A percentile compares a stretch with the other conserved stretches of the same genome.
phyloP scores from a whole-genome alignment of 371 early-diverging fungal genomes.

The Nematocida parisii region DNA sequence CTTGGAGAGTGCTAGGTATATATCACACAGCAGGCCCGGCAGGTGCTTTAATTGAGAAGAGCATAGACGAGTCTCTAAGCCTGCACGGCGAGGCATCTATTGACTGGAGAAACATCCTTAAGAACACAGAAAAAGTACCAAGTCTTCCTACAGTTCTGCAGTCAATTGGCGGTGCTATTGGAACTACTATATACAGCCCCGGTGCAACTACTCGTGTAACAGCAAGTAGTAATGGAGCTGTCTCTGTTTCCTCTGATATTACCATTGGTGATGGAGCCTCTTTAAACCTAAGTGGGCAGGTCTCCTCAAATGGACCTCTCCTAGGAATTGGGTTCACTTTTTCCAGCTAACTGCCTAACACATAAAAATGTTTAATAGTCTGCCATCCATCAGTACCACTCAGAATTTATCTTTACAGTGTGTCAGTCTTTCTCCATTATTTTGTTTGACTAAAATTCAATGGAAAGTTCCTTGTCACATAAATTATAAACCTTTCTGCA shows the following conservation, averaged over 20 bases:
- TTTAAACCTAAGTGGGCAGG: slow-evolving; percentile 32
- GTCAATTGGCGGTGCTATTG: neutral
- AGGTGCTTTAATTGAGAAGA: slow-evolving; percentile 27
- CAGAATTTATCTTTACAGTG: neutral
- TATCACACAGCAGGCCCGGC: slow-evolving; percentile 30
- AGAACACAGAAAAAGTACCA: neutral
- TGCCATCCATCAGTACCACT: neutral
- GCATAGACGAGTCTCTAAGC: slow-evolving; percentile 12
- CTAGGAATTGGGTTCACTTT: slow-evolving; percentile 44
- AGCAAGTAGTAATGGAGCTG: slow-evolving; percentile 10
- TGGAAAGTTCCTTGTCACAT: no score
- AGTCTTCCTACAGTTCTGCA: neutral
- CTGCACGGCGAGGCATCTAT: slow-evolving; percentile 30
- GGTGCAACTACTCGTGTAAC: slow-evolving; percentile 25
- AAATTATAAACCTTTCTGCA: no score
- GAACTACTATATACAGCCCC: slow-evolving; percentile 2
- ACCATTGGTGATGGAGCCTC: slow-evolving; percentile 47
- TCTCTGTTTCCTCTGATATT: slow-evolving; percentile 48
- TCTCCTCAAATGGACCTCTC: slow-evolving; percentile 3
- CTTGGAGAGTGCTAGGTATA: slow-evolving; percentile 37
- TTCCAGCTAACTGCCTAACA: slow-evolving; percentile 7
- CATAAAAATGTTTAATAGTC: neutral
- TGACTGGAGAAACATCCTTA: slow-evolving; percentile 1
- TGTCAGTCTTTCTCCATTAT: no score
- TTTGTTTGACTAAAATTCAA: no score